Evolutionary conservation across 441 rosid genomes (phyloP).

Genomic region (Sinapis alba): DNA sequence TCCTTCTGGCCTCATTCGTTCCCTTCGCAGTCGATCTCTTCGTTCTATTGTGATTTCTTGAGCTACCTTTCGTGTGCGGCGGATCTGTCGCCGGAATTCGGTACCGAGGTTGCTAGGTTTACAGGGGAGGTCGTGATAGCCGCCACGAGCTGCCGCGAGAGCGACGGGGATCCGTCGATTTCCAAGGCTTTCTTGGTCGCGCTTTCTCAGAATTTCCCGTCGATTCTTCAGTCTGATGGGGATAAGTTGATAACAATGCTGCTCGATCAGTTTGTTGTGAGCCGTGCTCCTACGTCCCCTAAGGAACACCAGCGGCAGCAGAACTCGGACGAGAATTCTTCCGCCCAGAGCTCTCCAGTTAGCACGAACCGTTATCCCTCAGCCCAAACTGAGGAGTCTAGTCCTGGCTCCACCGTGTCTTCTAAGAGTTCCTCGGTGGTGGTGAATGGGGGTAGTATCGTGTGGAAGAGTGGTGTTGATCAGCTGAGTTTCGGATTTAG

Average conservation of each 20-base stretch:
- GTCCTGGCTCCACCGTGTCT: conserved; percentile 58
- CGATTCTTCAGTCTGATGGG: conserved; percentile 65
- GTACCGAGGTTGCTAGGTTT: conserved; percentile 62
- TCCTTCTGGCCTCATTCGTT: conserved; percentile 96
- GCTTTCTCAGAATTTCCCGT: conserved; percentile 69
- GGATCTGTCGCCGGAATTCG: conserved; percentile 59
- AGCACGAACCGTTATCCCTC: conserved; percentile 48
- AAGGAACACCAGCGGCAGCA: conserved; percentile 50
- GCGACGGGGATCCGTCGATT: conserved; percentile 48
- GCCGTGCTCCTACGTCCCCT: conserved; percentile 57
- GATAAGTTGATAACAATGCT: conserved; percentile 65
- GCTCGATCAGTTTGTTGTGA: conserved; percentile 59
- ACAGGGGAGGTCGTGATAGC: conserved; percentile 67
- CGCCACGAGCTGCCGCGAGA: conserved; percentile 47
- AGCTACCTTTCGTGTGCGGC: conserved; percentile 58
- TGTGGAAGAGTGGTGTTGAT: conserved; percentile 65
- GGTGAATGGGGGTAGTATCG: conserved; percentile 58
- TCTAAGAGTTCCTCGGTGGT: conserved; percentile 49
- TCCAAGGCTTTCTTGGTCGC: conserved; percentile 70
- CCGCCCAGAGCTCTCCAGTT: conserved; percentile 73
- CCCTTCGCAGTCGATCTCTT: conserved; percentile 53
- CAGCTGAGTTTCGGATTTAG: conserved; percentile 50
- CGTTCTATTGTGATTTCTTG: conserved; percentile 68
- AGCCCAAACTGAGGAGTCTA: conserved; percentile 48
- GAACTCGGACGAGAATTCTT: conserved; percentile 52